These are phyloP conservation scores for Talaromyces piceae DNA, from an alignment of 2,329 filamentous ascomycete genomes.

Conservation along the genomic window DNA sequence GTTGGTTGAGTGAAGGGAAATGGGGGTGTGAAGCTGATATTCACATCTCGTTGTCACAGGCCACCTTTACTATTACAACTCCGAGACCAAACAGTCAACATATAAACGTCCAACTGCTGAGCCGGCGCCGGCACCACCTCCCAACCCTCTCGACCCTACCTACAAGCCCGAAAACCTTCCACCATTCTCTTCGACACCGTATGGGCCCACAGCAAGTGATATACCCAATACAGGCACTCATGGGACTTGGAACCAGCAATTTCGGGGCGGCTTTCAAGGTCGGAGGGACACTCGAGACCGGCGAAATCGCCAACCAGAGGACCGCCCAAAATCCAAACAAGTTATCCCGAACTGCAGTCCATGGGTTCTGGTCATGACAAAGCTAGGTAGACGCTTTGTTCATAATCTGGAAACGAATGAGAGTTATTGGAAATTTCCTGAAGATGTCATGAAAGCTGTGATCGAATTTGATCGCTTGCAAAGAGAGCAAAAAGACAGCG, in stretches of 20 bases:
- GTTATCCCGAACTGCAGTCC: slow-evolving; percentile 73
- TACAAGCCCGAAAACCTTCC: slow-evolving; percentile 28
- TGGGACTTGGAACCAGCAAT: slow-evolving; percentile 17
- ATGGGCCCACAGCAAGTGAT: slow-evolving; percentile 11
- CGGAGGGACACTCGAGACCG: slow-evolving; percentile 52
- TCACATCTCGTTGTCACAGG: slow-evolving; percentile 39
- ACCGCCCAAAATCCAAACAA: slow-evolving; percentile 74
- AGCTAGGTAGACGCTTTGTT: slow-evolving; percentile 79
- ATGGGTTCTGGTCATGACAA: slow-evolving; percentile 92
- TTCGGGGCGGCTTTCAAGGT: slow-evolving; percentile 41
- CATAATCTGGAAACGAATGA: slow-evolving; percentile 79
- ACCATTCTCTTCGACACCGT: slow-evolving; percentile 30
- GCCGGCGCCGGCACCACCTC: slow-evolving; percentile 29
- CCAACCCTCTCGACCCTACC: slow-evolving; percentile 24
- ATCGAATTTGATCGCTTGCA: slow-evolving; percentile 64
- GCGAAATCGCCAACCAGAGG: slow-evolving; percentile 60
- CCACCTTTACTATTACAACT: slow-evolving; percentile 83
- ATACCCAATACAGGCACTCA: slow-evolving; percentile 24
- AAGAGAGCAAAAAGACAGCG: slow-evolving; percentile 59
- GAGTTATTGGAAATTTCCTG: slow-evolving; percentile 92
- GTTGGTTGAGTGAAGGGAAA: background rate
- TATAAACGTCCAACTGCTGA: slow-evolving; percentile 63
- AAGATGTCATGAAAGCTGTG: slow-evolving; percentile 71
- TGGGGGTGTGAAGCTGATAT: background rate
- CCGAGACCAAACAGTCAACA: slow-evolving; percentile 74